phyloP scores from a whole-genome alignment of 2,329 filamentous ascomycete species.

The Nemania sp. region DNA sequence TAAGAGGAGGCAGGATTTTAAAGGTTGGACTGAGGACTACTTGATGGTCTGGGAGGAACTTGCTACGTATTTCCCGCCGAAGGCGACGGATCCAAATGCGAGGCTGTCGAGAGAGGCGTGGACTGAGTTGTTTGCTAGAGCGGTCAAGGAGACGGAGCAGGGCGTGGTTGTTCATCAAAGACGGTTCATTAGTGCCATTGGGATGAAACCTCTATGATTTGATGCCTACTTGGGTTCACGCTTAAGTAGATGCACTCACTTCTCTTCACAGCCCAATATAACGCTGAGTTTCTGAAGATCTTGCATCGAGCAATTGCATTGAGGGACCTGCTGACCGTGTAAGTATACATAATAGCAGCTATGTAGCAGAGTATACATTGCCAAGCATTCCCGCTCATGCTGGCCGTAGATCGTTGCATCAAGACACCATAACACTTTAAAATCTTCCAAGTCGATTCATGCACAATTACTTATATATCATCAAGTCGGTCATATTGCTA shows the following conservation, averaged over 20 bases:
- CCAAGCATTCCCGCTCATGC: too few relatives aligned
- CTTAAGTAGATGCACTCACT: too few relatives aligned
- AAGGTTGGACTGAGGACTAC: slow-evolving; percentile 36
- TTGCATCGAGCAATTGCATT: too few relatives aligned
- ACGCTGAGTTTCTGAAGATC: too few relatives aligned
- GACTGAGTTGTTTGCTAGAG: slow-evolving; percentile 26
- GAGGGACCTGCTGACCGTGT: too few relatives aligned
- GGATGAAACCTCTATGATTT: slow-evolving; percentile 3
- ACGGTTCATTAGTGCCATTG: slow-evolving; percentile 14
- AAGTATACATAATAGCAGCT: too few relatives aligned
- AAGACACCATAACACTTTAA: slow-evolving; percentile 9
- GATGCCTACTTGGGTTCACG: too few relatives aligned
- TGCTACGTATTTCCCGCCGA: slow-evolving; percentile 24
- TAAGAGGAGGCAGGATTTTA: slow-evolving; percentile 27
- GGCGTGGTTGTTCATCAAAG: slow-evolving; percentile 23
- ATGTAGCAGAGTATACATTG: too few relatives aligned
- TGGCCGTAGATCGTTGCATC: slow-evolving; percentile 13
- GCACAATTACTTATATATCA: slow-evolving; percentile 13
- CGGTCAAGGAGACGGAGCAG: slow-evolving; percentile 31
- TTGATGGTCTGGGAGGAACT: slow-evolving; percentile 37
- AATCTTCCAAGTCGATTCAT: slow-evolving; percentile 1
- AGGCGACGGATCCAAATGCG: slow-evolving; percentile 22
- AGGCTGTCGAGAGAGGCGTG: slow-evolving; percentile 31
- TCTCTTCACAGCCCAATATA: too few relatives aligned
- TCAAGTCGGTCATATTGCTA: neutral